Base-by-base conservation (phyloP, 1,284 basidiomycete species). In the Moesziomyces sp. region DNA sequence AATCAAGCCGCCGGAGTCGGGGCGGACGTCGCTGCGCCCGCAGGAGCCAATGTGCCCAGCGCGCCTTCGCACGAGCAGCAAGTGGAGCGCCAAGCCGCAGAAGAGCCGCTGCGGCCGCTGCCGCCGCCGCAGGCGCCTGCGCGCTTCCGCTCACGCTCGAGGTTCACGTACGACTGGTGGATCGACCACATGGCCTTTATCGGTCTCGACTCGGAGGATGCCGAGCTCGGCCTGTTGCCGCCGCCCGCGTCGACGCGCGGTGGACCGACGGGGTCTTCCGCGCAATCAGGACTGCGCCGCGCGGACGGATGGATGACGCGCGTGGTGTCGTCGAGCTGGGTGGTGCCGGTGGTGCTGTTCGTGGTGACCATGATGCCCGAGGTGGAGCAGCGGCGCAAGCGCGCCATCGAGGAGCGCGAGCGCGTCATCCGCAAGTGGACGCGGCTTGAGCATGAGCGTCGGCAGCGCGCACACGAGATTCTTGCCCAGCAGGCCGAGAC, bases 401-500 rank as follows among this genome's bases (percentile, higher is more conserved):
- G 56, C 1, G 77, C 77, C 3, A 73, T 79, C 40, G 76, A 78
- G 33, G 69, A 72, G 33, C 43, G 77, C 4, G 77, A 74, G 28
- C 26, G 65, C 1, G 56, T 65, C 18, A 69, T 74, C 14, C 51
- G 72, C 4, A 63, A 70, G 40, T 70, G 66, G 71, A 51, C 44
- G 1, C 16, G 70, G 5, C 38, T 67, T 9, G 64, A 67, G 48
- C 24, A 55, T 2, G 70, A 73, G 38, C 52, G 70, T n/a, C 30
- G 57, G 1, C 18, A 67, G 16, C 46, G 58, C 0, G 33, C 47
- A 11, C 5, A 10, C 8, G 54, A 64, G 30, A 8, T 64, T n/a
- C 45, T 57, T 18, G 19, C 50, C 11, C 14, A 38, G 35, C 28
- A 54, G 46, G 26, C 24, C 14, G 40, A 42, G 9, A 21, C 50